A percentile compares a stretch with the other conserved stretches of the same genome.
Evolutionary conservation across 148 eudicot species (phyloP).

Genomic region (Camellia lanceoleosa): DNA sequence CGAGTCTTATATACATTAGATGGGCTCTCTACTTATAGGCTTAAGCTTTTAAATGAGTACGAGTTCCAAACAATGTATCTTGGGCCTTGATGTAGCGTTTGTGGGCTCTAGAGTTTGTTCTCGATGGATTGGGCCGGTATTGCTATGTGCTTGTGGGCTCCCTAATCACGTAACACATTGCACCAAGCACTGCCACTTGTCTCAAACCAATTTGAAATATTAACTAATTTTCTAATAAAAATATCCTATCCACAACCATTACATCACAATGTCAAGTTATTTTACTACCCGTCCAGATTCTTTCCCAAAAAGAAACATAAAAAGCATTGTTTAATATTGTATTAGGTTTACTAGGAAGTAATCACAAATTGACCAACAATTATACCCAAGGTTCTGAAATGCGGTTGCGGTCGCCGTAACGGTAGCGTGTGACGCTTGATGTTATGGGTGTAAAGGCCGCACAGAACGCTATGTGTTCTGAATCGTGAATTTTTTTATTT

Average conservation of each 20-base stretch:
- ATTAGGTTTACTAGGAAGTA: background rate
- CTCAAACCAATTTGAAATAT: background rate
- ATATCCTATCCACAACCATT: background rate
- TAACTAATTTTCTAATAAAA: background rate
- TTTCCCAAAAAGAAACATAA: background rate
- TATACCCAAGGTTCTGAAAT: too few relatives aligned
- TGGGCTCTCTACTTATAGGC: background rate
- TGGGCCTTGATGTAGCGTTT: too few relatives aligned
- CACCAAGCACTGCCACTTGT: background rate
- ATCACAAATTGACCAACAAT: background rate
- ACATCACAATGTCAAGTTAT: background rate
- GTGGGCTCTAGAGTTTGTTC: too few relatives aligned
- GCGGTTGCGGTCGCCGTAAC: too few relatives aligned
- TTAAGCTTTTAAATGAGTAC: background rate
- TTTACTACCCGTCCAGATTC: background rate
- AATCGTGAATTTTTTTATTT: too few relatives aligned
- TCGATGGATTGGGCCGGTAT: too few relatives aligned
- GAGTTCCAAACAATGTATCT: too few relatives aligned
- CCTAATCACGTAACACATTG: background rate
- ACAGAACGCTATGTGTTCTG: too few relatives aligned
- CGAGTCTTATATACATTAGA: too few relatives aligned
- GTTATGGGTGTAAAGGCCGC: too few relatives aligned
- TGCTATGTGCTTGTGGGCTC: too few relatives aligned
- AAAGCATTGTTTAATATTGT: background rate
- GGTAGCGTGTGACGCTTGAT: too few relatives aligned